phyloP scores from a whole-genome alignment of 768 basidiomycete species.

The Pleurotus pulmonarius region DNA sequence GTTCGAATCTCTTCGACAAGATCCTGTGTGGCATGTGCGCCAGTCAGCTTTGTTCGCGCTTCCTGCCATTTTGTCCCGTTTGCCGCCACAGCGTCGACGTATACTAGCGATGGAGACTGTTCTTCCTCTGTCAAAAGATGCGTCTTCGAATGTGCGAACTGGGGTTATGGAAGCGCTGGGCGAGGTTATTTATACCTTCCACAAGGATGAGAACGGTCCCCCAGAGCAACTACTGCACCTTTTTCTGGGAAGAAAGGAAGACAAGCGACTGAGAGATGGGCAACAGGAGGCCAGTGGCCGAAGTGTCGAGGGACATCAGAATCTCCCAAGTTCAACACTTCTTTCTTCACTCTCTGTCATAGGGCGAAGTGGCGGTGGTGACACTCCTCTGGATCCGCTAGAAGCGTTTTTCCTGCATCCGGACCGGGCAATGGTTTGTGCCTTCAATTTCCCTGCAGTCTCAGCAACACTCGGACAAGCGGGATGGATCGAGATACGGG shows the following conservation, averaged over 20 bases:
- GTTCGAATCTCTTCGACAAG: constrained; percentile 65
- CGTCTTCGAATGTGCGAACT: constrained; percentile 63
- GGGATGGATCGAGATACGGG: constrained; percentile 73
- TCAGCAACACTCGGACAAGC: constrained; percentile 72
- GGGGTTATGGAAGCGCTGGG: constrained; percentile 86
- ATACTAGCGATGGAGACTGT: constrained; percentile 65
- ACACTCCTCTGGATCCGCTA: constrained; percentile 14
- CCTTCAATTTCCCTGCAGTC: constrained; percentile 92
- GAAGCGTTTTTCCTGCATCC: constrained; percentile 59
- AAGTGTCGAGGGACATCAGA: constrained; percentile 1
- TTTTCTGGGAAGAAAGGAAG: constrained; percentile 65
- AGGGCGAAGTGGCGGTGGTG: background rate
- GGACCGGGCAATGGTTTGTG: constrained; percentile 72
- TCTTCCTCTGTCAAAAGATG: constrained; percentile 58
- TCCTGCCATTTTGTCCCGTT: constrained; percentile 70
- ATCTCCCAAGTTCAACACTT: constrained; percentile 12
- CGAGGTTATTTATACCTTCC: constrained; percentile 84
- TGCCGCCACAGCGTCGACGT: constrained; percentile 55
- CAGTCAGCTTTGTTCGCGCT: constrained; percentile 85
- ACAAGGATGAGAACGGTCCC: constrained; percentile 57
- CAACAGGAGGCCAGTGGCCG: constrained; percentile 22
- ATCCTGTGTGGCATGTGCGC: constrained; percentile 78
- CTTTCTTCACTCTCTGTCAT: constrained; percentile 7
- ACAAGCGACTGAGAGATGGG: constrained; percentile 34
- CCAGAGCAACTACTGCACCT: constrained; percentile 72